phyloP scores from a whole-genome alignment of 306 rosid species.

The Ceratonia siliqua region DNA sequence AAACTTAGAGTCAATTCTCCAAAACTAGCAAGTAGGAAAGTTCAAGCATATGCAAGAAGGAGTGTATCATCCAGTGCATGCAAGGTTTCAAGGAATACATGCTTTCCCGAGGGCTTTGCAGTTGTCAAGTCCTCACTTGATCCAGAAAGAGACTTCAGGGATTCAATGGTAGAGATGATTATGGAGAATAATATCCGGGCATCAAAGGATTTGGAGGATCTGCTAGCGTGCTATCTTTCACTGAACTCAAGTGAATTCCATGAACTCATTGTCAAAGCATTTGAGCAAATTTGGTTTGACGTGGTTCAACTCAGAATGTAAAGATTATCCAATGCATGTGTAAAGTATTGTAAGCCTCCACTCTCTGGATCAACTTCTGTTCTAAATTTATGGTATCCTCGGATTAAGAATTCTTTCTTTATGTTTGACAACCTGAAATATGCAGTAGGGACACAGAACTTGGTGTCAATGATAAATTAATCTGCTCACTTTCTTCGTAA shows the following conservation, averaged over 20 bases:
- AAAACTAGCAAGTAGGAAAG: constrained; percentile 56
- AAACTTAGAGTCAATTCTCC: constrained; percentile 67
- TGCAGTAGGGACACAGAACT: not conserved
- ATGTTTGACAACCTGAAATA: constrained; percentile 10
- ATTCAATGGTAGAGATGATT: constrained; percentile 89
- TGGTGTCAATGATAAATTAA: not conserved
- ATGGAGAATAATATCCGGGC: constrained; percentile 64
- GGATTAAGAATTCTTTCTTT: not conserved
- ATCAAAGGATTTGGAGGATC: constrained; percentile 76
- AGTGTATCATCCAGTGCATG: constrained; percentile 50
- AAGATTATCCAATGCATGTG: constrained; percentile 38
- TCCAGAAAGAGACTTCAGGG: constrained; percentile 74
- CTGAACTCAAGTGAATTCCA: constrained; percentile 74
- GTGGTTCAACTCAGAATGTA: constrained; percentile 48
- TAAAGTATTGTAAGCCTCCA: constrained; percentile 30
- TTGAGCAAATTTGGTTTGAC: constrained; percentile 83
- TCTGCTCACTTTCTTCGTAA: not conserved
- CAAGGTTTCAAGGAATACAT: constrained; percentile 35
- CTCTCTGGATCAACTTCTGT: constrained; percentile 6
- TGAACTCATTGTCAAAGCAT: constrained; percentile 75
- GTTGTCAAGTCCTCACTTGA: constrained; percentile 71
- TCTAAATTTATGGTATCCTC: constrained; percentile 6
- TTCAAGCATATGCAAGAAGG: constrained; percentile 56
- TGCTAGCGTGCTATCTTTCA: constrained; percentile 81
- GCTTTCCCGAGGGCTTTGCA: constrained; percentile 65